Evolutionary conservation across 2,329 filamentous ascomycete genomes (phyloP), one percentile per base, ranked within the genome.

Genomic region (Fusarium palustre): DNA sequence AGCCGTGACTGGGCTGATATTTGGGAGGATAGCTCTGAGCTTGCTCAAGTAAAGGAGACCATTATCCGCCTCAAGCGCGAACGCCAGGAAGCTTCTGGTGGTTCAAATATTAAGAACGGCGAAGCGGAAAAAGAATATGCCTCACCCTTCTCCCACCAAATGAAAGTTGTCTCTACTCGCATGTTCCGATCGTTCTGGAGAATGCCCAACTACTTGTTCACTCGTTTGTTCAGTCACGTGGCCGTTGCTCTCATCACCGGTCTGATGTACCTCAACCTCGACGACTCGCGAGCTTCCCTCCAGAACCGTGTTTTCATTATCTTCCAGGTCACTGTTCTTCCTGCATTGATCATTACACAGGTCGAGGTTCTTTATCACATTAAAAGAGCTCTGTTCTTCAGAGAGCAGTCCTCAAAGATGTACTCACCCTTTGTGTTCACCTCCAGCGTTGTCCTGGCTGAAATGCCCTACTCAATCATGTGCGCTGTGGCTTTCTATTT

Each of bases 221-320:
- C 93, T 1, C 88, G 93, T 20, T 83, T 97, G 20, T 97, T 95
- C 84, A 94, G 92, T 76, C 93, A 97, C 77, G 83, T 95, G 63
- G 87, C 89, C 64, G 92, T 97, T 69, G 90, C 92, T 2, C 76
- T 97, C 16, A 81, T 97, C 57, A 93, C 91, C 0, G 94, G 94
- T 71, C 85, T 97, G 15, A 91, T 91, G 34, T 97, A 91, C 78
- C 83, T 97, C 48, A 87, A 93, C 64, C 87, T 97, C 11, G 90
- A 95, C 75, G 81, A 94, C 74, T 93, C 91, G 4, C 87, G 91
- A 12, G 82, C 90, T 2, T 92, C 91, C 2, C 85, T 97, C 7
- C 94, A 97, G 79, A 92, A 96, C 82, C 90, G 91, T 64, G 87
- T 97, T 66, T 97, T 97, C 79, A 88, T 95, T 79, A 92, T 96